Base-by-base conservation (phyloP, 2,329 filamentous ascomycete genomes). In the Microcyclosporella mali region DNA sequence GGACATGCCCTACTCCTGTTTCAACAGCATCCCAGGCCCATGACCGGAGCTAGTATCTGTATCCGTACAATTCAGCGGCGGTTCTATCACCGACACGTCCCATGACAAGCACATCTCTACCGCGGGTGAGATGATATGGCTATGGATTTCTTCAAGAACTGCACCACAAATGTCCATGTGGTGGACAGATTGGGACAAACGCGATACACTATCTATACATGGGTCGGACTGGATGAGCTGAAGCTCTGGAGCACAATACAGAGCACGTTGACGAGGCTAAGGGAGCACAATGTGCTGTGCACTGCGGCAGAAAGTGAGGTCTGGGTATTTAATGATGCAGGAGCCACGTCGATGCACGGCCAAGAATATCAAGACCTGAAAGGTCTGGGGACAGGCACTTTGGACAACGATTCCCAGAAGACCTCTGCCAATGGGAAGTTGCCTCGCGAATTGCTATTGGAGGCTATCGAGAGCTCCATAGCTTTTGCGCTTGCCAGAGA, bases 61-160 rank as follows among this genome's bases (percentile, higher is more conserved):
- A 25, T 9, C 21, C 9, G 21, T 9, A 25, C 21, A 7, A 34
- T 15, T 17, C 31, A 33, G 25, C 41, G 37, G 18, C 45, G 42
- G 37, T 41, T 49, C 40, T 39, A 56, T 38, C 49, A 58, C 41
- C 51, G 45, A 35, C 43, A 57, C 50, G 51, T 58, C 12, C 53
- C 53, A 31, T 57, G 44, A 48, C 42, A 37, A n/a, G 27, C 18
- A 17, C 16, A 18, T 34, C 33, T 17, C 16, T 15, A 6, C 32
- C 29, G 10, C n/a, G 35, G 37, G 33, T 19, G 15, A 11, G 12
- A 38, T 37, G 30, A 15, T 36, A 35, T 37, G 41, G 47, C 29
- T 45, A 64, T 64, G 59, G 62, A 65, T 46, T 59, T 61, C 45
- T 46, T 64, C 39, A 62, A 57, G 44, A 43, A 48, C 32, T 64